Evolutionary conservation across 768 basidiomycete genomes (phyloP).

Genomic region (Postia placenta): DNA sequence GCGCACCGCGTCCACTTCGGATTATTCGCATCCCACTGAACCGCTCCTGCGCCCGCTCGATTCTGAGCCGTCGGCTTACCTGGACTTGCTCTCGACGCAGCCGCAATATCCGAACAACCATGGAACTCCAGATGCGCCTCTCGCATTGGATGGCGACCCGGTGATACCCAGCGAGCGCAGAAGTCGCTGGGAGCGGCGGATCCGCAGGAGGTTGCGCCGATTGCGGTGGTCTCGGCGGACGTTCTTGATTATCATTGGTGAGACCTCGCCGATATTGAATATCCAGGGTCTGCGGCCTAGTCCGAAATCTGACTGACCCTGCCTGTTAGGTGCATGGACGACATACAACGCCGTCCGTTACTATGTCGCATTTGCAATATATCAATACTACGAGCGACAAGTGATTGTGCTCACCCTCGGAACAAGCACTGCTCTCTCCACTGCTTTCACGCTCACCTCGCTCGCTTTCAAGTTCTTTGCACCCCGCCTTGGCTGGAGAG

Average conservation of each 20-base stretch:
- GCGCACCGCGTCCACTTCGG: slow-evolving; percentile 19
- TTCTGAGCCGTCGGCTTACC: slow-evolving; percentile 26
- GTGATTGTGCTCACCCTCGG: slow-evolving; percentile 42
- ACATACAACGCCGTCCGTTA: slow-evolving; percentile 61
- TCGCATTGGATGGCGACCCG: slow-evolving; percentile 27
- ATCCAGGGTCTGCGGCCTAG: not conserved
- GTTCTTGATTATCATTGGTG: slow-evolving; percentile 34
- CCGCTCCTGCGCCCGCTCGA: slow-evolving; percentile 22
- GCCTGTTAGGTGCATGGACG: slow-evolving; percentile 48
- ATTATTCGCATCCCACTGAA: slow-evolving; percentile 26
- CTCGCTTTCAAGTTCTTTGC: slow-evolving; percentile 35
- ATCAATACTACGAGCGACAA: slow-evolving; percentile 36
- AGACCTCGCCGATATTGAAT: slow-evolving; percentile 2
- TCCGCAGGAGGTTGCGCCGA: slow-evolving; percentile 28
- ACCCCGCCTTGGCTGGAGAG: slow-evolving; percentile 24
- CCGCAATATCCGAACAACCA: slow-evolving; percentile 39
- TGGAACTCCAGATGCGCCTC: slow-evolving; percentile 23
- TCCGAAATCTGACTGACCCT: not conserved
- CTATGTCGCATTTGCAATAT: slow-evolving; percentile 48
- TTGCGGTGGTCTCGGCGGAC: slow-evolving; percentile 23
- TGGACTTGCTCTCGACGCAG: slow-evolving; percentile 31
- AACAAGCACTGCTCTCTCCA: slow-evolving; percentile 35
- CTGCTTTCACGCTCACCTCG: slow-evolving; percentile 33
- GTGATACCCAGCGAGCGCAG: slow-evolving; percentile 26
- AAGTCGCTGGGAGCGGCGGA: slow-evolving; percentile 20